Conservation (phyloP, 2,329 filamentous ascomycete species). For the Diaporthe ampelina region DNA sequence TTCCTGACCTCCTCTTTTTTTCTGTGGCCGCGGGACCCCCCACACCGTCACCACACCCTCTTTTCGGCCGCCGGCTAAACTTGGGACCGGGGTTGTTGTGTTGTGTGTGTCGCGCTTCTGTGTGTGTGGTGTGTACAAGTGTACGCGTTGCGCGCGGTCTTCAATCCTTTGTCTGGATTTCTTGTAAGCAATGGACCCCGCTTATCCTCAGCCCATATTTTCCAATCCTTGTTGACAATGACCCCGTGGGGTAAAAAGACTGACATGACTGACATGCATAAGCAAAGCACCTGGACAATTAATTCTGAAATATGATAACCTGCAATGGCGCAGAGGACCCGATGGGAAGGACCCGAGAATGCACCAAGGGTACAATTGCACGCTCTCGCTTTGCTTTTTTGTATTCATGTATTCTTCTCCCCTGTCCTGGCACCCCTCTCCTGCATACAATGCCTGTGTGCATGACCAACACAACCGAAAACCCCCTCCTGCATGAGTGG, state of each 20-base stretch:
- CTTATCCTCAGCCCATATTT: background rate
- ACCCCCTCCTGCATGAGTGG: background rate
- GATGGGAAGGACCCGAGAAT: conserved; percentile 2
- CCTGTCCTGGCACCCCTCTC: background rate
- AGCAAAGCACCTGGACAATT: background rate
- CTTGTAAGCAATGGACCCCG: background rate
- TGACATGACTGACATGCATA: background rate
- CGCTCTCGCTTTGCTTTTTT: no score
- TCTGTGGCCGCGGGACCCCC: background rate
- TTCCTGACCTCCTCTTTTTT: no score
- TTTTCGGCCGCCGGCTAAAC: conserved; percentile 26
- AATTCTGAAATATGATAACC: background rate
- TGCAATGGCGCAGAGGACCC: background rate
- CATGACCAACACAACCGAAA: conserved; percentile 1
- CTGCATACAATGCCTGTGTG: background rate
- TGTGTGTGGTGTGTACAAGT: background rate
- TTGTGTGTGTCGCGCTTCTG: background rate
- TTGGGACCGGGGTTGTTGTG: background rate
- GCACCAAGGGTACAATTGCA: conserved; percentile 3
- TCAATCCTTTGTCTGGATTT: background rate
- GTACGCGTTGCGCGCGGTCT: background rate
- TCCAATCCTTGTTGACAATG: background rate
- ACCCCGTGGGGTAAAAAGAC: conserved; percentile 22
- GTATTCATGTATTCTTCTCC: no score
- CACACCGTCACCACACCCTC: conserved; percentile 2